Conservation (phyloP, 441 rosid genomes). For the Pelargonium citronellum region DNA sequence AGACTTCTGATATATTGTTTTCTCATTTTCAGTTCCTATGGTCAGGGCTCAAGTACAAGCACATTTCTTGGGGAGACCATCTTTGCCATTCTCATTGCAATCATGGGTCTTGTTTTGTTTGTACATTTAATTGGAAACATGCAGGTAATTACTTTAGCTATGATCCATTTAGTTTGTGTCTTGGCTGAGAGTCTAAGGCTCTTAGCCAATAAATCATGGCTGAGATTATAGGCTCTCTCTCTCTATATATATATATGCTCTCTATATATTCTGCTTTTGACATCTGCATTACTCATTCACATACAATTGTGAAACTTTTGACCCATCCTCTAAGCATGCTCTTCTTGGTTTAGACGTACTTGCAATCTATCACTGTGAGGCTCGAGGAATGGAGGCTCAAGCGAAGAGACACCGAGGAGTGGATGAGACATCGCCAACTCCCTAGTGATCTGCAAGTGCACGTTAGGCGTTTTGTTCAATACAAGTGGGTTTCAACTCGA, state of each 20-base stretch:
- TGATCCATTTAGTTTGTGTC: no score
- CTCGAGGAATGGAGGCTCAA: constrained; percentile 94
- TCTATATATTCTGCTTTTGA: no score
- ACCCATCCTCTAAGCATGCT: no score
- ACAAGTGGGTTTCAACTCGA: constrained; percentile 84
- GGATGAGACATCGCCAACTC: constrained; percentile 89
- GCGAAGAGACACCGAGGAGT: constrained; percentile 87
- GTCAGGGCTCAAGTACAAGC: constrained; percentile 56
- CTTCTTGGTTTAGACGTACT: constrained; percentile 46
- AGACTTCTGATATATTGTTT: no score
- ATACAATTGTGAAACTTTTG: no score
- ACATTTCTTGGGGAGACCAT: constrained; percentile 75
- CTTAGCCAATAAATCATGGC: no score
- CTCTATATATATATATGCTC: no score
- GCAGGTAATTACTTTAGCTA: constrained; percentile 72
- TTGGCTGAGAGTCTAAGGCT: no score
- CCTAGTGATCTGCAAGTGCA: constrained; percentile 58
- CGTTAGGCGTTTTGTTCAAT: constrained; percentile 67
- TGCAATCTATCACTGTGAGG: constrained; percentile 91
- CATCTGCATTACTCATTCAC: no score
- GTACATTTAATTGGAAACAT: constrained; percentile 88
- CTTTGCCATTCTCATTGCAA: constrained; percentile 72
- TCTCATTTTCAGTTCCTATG: constrained; percentile 56
- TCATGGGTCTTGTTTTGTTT: constrained; percentile 77
- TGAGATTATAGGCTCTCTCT: no score